Conservation (phyloP, 768 basidiomycete genomes). For the Psilocybe sp. region DNA sequence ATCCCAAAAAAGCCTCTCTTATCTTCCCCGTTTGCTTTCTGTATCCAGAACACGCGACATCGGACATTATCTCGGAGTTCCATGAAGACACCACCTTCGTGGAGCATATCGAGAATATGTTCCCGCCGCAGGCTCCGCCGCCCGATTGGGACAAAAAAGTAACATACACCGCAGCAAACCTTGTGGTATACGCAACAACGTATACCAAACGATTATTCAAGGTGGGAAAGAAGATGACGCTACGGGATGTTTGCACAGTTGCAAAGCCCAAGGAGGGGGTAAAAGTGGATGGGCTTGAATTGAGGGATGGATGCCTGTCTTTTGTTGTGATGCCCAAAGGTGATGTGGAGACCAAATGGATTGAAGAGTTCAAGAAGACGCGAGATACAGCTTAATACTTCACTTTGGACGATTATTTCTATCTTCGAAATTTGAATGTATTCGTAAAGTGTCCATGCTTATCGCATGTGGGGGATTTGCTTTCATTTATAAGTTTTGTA, state of each 20-base stretch:
- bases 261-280: slow-evolving; percentile 60
- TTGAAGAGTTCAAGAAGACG: slow-evolving; percentile 77
- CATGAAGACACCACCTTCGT: slow-evolving; percentile 81
- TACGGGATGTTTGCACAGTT: slow-evolving; percentile 70
- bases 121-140: slow-evolving; percentile 63
- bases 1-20: slow-evolving; percentile 55
- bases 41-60: slow-evolving; percentile 86
- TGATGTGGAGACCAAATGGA: slow-evolving; percentile 76
- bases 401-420: background rate
- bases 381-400: slow-evolving; percentile 28
- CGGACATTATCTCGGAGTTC: slow-evolving; percentile 87
- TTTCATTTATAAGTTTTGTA: too few species aligned
- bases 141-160: slow-evolving; percentile 76
- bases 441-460: too few species aligned
- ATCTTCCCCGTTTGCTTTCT: slow-evolving; percentile 89
- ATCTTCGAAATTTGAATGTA: background rate
- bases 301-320: slow-evolving; percentile 79
- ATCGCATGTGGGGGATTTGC: too few species aligned
- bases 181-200: slow-evolving; percentile 86
- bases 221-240: slow-evolving; percentile 86
- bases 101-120: slow-evolving; percentile 77
- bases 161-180: slow-evolving; percentile 61
- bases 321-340: slow-evolving; percentile 81
- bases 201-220: slow-evolving; percentile 75
- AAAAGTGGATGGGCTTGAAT: slow-evolving; percentile 72